phyloP scores from a whole-genome alignment of 176 grass and related monocot species.

The Bothriochloa decipiens region DNA sequence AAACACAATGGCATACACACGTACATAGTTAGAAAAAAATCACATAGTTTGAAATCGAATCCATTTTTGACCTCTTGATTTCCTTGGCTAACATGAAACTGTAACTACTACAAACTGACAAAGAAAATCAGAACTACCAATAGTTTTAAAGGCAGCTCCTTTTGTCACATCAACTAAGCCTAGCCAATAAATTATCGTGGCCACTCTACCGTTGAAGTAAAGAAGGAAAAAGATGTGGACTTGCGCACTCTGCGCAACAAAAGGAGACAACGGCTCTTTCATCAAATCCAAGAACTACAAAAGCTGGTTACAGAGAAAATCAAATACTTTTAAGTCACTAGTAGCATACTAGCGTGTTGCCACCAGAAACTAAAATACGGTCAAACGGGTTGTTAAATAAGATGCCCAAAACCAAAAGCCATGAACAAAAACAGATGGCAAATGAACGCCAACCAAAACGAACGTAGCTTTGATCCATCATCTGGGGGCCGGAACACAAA shows the following conservation, averaged over 20 bases:
- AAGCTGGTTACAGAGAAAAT: neutral
- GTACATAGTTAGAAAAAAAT: neutral
- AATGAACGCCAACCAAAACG: neutral
- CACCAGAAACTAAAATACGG: neutral
- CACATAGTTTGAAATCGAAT: conserved; percentile 17
- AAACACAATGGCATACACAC: neutral
- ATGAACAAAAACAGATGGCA: neutral
- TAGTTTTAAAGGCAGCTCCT: neutral
- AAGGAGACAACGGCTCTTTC: neutral
- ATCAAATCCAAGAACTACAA: neutral
- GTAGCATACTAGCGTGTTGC: neutral
- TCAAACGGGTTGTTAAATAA: neutral
- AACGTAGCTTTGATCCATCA: neutral
- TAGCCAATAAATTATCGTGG: neutral
- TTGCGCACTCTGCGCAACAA: neutral
- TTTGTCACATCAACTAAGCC: conserved; percentile 13
- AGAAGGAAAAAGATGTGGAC: neutral
- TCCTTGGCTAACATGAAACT: conserved; percentile 19
- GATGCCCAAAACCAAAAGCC: neutral
- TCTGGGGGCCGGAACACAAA: neutral
- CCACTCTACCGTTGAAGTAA: neutral
- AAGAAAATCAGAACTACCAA: neutral
- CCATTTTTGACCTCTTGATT: conserved; percentile 17
- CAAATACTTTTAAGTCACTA: neutral
- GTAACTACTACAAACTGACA: neutral